A percentile compares a stretch with the other conserved stretches of the same genome.
These are phyloP conservation scores for Candida sp. DNA, from an alignment of 1,139 yeast species.

Conservation along the genomic window DNA sequence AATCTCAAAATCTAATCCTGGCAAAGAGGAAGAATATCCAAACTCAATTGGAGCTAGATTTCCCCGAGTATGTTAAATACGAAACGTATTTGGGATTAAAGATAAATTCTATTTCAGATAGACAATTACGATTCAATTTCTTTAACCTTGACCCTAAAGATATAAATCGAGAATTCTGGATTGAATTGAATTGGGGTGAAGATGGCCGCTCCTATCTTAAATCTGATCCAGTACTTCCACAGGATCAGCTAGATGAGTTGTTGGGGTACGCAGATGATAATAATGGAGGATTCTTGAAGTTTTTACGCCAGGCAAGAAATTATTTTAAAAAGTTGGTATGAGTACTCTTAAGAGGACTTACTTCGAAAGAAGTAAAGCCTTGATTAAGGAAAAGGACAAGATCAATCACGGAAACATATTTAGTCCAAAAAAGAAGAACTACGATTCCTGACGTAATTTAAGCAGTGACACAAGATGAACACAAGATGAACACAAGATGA, in stretches of 20 bases:
- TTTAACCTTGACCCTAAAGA: constrained; percentile 40
- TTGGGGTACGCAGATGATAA: background rate
- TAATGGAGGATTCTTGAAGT: constrained; percentile 33
- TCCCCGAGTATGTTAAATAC: constrained; percentile 37
- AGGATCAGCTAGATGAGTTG: constrained; percentile 26
- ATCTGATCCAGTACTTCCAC: constrained; percentile 25
- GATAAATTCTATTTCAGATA: constrained; percentile 36
- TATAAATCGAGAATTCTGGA: constrained; percentile 30
- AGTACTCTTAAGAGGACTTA: too few relatives aligned
- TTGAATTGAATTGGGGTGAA: constrained; percentile 36
- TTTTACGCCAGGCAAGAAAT: constrained; percentile 32
- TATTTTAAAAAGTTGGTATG: constrained; percentile 14
- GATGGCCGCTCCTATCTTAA: constrained; percentile 27
- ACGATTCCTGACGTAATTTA: too few relatives aligned
- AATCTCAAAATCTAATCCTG: constrained; percentile 16
- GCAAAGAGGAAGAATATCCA: background rate
- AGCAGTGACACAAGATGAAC: too few relatives aligned
- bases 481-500: too few relatives aligned
- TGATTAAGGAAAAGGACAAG: too few relatives aligned
- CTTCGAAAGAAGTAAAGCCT: too few relatives aligned
- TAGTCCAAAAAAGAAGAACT: too few relatives aligned
- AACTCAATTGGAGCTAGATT: constrained; percentile 16
- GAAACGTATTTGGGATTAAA: constrained; percentile 45
- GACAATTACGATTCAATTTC: constrained; percentile 36
- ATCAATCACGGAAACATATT: too few relatives aligned